Conservation (phyloP, 768 basidiomycete species). For the Termitomyces heimii region DNA sequence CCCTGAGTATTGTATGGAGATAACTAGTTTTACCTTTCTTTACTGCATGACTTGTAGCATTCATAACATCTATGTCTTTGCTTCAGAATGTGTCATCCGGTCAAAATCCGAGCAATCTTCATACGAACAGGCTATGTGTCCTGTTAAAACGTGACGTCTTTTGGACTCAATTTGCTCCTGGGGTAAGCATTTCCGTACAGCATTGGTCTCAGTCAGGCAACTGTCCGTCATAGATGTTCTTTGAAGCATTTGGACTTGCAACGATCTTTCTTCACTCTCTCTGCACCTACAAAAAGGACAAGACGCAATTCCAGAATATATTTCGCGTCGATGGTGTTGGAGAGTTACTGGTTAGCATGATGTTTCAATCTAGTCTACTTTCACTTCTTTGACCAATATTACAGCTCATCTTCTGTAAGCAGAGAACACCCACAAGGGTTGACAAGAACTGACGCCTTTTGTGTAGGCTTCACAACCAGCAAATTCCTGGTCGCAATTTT, state of each 20-base stretch:
- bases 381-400: background rate
- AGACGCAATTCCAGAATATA: background rate
- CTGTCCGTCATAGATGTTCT: background rate
- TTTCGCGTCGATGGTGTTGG: background rate
- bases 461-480: background rate
- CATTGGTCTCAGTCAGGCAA: background rate
- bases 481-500: slow-evolving; percentile 1
- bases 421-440: background rate
- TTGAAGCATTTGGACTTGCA: slow-evolving; percentile 1
- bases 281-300: background rate
- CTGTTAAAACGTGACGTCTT: background rate
- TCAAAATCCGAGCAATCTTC: background rate
- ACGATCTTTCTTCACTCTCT: background rate
- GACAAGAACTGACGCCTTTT: background rate
- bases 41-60: background rate
- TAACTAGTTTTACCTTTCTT: too few relatives aligned
- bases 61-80: background rate
- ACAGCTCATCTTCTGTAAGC: slow-evolving; percentile 5
- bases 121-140: background rate
- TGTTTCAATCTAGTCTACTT: background rate
- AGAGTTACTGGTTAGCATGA: background rate
- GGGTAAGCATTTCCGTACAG: background rate
- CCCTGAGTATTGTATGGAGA: background rate
- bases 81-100: too few relatives aligned
- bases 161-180: slow-evolving; percentile 6